phyloP scores from a whole-genome alignment of 202 grass and related monocot species.

The Elaeis oleifera region DNA sequence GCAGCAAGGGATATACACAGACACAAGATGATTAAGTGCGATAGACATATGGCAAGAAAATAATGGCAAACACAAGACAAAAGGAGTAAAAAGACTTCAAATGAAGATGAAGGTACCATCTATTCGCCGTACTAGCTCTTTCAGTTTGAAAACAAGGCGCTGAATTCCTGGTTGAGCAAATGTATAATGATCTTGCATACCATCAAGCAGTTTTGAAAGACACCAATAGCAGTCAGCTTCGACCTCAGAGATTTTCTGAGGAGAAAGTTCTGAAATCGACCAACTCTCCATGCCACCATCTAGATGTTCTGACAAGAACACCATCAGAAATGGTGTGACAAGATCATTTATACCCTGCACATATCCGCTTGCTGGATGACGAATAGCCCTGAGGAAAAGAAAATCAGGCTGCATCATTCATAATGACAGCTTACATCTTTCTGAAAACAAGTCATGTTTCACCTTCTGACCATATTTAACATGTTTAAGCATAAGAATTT shows the following conservation, averaged over 20 bases:
- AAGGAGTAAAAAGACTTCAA: not conserved
- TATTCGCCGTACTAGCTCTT: slow-evolving; percentile 79
- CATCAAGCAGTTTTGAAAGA: slow-evolving; percentile 91
- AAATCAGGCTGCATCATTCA: not conserved
- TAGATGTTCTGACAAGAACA: slow-evolving; percentile 88
- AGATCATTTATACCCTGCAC: slow-evolving; percentile 99
- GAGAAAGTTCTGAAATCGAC: slow-evolving; percentile 67
- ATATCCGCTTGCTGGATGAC: slow-evolving; percentile 93
- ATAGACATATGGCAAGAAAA: too few species aligned
- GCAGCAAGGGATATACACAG: too few species aligned
- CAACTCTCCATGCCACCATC: slow-evolving; percentile 80
- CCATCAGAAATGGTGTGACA: slow-evolving; percentile 78
- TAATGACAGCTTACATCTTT: not conserved
- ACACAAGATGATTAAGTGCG: too few species aligned
- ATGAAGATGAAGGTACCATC: slow-evolving; percentile 50
- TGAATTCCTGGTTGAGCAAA: slow-evolving; percentile 99
- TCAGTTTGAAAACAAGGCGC: slow-evolving; percentile 81
- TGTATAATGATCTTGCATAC: slow-evolving; percentile 96
- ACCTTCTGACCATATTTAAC: too few species aligned
- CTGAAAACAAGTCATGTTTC: slow-evolving; percentile 1
- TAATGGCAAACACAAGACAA: not conserved
- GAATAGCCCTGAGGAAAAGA: slow-evolving; percentile 60
- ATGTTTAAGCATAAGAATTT: too few species aligned
- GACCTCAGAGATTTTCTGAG: slow-evolving; percentile 56
- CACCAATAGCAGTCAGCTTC: slow-evolving; percentile 99